Conservation (phyloP, 148 eudicot species). For the Fallopia convolvulus region DNA sequence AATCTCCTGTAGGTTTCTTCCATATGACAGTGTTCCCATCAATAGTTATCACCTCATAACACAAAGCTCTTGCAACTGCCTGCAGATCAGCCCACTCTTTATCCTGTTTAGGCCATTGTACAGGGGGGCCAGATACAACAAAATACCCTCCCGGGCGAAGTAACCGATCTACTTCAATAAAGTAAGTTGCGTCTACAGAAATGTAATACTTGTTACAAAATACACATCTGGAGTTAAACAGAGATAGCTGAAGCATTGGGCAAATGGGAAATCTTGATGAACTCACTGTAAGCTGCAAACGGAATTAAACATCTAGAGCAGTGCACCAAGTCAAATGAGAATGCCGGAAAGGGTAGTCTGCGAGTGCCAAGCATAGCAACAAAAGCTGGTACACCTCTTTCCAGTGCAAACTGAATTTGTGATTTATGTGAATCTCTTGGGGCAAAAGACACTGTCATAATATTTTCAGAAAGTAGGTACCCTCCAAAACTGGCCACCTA, state of each 20-base stretch:
- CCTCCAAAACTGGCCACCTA: constrained; percentile 99
- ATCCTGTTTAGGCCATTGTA: constrained; percentile 1
- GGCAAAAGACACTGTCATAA: constrained; percentile 86
- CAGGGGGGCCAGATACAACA: constrained; percentile 99
- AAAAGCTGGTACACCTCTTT: constrained; percentile 95
- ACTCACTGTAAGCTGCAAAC: constrained; percentile 91
- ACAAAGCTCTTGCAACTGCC: constrained; percentile 83
- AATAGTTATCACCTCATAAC: constrained; percentile 81
- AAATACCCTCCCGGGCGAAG: constrained; percentile 93
- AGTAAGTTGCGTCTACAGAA: constrained; percentile 80
- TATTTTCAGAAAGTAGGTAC: constrained; percentile 62
- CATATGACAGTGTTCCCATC: constrained; percentile 37
- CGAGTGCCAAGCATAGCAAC: constrained; percentile 98
- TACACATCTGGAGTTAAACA: neutral
- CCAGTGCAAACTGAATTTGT: constrained; percentile 94
- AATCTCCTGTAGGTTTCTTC: constrained; percentile 64
- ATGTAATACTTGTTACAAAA: neutral
- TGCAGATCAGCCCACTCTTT: constrained; percentile 56
- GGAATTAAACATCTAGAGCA: constrained; percentile 98
- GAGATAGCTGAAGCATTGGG: neutral
- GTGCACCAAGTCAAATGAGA: constrained; percentile 94
- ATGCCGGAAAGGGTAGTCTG: constrained; percentile 88
- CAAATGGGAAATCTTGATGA: neutral
- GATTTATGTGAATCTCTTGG: constrained; percentile 98
- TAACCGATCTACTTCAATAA: constrained; percentile 84